These are phyloP conservation scores for Curvularia sp. DNA, from an alignment of 2,329 filamentous ascomycete genomes.

Conservation along the genomic window DNA sequence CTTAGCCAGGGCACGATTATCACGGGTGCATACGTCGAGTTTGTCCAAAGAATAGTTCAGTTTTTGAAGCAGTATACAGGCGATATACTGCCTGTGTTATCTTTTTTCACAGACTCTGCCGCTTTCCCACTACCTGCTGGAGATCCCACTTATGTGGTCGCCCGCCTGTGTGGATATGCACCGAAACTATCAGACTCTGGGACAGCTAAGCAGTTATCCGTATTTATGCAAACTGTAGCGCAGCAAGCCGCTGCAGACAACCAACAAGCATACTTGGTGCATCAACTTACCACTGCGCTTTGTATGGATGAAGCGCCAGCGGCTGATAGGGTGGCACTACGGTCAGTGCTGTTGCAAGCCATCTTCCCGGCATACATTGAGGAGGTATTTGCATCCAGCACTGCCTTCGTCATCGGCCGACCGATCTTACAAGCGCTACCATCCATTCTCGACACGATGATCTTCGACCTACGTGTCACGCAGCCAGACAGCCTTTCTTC, in stretches of 20 bases:
- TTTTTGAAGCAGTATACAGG: constrained; percentile 67
- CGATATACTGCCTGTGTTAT: constrained; percentile 63
- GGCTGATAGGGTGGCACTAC: constrained; percentile 55
- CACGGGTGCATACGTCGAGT: constrained; percentile 65
- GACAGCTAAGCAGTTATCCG: constrained; percentile 61
- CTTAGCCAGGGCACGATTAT: constrained; percentile 51
- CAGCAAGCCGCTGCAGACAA: constrained; percentile 65
- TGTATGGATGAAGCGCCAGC: constrained; percentile 54
- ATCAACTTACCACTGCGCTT: constrained; percentile 62
- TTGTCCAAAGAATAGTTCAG: constrained; percentile 66
- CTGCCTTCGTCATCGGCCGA: constrained; percentile 60
- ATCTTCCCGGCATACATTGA: constrained; percentile 66
- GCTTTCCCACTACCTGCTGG: constrained; percentile 66
- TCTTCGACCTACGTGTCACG: constrained; percentile 56
- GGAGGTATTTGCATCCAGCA: constrained; percentile 53
- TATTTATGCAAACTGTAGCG: constrained; percentile 66
- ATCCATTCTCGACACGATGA: constrained; percentile 53
- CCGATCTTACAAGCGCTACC: constrained; percentile 61
- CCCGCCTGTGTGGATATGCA: constrained; percentile 65
- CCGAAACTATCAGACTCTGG: constrained; percentile 59
- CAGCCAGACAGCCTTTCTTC: constrained; percentile 51
- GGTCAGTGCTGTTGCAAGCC: constrained; percentile 60
- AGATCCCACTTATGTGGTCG: constrained; percentile 69
- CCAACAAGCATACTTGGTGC: constrained; percentile 64
- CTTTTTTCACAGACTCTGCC: constrained; percentile 67